phyloP scores from a whole-genome alignment of 768 basidiomycete species.

The Phallus indusiatus region DNA sequence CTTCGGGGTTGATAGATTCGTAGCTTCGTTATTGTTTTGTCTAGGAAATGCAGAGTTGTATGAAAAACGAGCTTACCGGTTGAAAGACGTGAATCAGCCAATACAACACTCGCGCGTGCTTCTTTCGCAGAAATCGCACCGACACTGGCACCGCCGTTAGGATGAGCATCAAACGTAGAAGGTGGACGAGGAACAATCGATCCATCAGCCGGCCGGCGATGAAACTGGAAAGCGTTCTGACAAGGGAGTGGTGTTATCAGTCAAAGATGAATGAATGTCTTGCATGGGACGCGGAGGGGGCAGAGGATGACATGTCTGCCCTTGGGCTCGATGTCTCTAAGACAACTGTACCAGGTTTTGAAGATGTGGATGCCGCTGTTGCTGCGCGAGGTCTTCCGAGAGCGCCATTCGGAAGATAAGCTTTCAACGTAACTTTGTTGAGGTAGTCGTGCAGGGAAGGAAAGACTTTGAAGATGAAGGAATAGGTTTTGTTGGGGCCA shows the following conservation, averaged over 20 bases:
- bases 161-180: constrained; percentile 23
- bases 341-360: neutral
- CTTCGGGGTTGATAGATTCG: neutral
- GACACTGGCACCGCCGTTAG: constrained; percentile 31
- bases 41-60: neutral
- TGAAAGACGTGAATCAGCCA: constrained; percentile 11
- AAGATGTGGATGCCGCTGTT: neutral
- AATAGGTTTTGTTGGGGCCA: constrained; percentile 20
- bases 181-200: constrained; percentile 7
- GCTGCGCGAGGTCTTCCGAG: neutral
- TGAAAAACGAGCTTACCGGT: neutral
- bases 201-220: neutral
- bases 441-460: neutral
- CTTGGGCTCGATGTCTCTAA: neutral
- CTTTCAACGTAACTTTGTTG: neutral
- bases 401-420: neutral
- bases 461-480: constrained; percentile 37
- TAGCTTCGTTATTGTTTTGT: neutral
- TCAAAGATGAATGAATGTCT: neutral
- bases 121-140: constrained; percentile 48
- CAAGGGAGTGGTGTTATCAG: neutral
- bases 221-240: neutral
- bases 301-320: neutral
- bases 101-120: constrained; percentile 33
- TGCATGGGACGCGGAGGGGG: neutral